These are phyloP conservation scores for Penicillium antarcticum DNA, from an alignment of 495 filamentous ascomycete genomes.

Conservation along the genomic window DNA sequence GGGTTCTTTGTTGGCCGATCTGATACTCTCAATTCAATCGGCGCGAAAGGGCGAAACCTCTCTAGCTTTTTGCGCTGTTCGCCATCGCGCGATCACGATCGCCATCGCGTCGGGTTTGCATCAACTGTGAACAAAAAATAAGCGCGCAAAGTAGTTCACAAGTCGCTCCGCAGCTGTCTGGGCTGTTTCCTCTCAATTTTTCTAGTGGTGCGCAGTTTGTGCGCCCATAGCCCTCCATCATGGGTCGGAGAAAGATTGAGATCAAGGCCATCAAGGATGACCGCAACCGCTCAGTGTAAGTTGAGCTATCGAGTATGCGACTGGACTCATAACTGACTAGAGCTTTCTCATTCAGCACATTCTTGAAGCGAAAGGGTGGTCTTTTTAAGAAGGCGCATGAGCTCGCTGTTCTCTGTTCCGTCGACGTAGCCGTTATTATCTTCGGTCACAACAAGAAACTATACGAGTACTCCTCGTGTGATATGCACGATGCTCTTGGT, in stretches of 20 bases:
- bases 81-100: not conserved
- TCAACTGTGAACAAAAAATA: not conserved
- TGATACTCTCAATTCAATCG: not conserved
- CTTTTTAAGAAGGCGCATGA: conserved; percentile 99
- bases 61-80: not conserved
- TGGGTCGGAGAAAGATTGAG: conserved; percentile 84
- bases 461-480: conserved; percentile 91
- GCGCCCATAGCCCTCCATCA: conserved; percentile 27
- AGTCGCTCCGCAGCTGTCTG: not conserved
- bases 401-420: conserved; percentile 93
- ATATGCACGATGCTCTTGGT: conserved; percentile 84
- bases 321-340: not conserved
- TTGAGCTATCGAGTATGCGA: conserved; percentile 6
- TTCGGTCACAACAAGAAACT: conserved; percentile 98
- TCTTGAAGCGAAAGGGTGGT: conserved; percentile 96
- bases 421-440: conserved; percentile 97
- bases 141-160: not conserved
- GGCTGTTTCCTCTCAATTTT: not conserved
- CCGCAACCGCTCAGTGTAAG: conserved; percentile 97
- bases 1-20: not conserved
- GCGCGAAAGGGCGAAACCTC: not conserved
- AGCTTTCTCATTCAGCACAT: conserved; percentile 60
- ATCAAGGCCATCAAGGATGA: conserved; percentile 99
- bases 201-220: conserved; percentile 4
- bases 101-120: conserved; percentile 4